Conservation (phyloP, 2,329 filamentous ascomycete genomes). For the Xylaria arbuscula region DNA sequence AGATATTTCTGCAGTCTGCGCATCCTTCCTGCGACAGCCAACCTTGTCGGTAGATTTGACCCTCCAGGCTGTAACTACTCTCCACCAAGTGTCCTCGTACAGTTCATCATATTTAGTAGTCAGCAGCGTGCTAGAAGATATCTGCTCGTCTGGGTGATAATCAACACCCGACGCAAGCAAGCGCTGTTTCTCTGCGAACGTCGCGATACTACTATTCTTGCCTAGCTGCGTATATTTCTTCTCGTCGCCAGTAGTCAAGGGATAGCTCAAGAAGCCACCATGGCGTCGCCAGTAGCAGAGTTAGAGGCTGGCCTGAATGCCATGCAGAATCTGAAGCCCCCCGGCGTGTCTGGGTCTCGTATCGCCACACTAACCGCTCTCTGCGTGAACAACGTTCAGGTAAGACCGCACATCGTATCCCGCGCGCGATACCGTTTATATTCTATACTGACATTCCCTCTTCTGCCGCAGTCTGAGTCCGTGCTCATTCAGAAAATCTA, state of each 20-base stretch:
- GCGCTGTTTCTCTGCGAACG: conserved; percentile 38
- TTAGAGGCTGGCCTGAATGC: conserved; percentile 90
- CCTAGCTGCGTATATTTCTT: conserved; percentile 43
- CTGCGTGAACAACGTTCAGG: conserved; percentile 90
- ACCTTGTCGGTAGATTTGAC: conserved; percentile 44
- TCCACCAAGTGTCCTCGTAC: conserved; percentile 43
- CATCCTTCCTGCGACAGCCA: conserved; percentile 31
- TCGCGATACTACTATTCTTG: conserved; percentile 43
- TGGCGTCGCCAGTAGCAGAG: conserved; percentile 89
- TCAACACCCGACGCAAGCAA: conserved; percentile 40
- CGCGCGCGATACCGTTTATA: conserved; percentile 34
- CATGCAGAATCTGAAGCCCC: conserved; percentile 90
- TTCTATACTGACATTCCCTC: conserved; percentile 42
- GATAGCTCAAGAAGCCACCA: conserved; percentile 54
- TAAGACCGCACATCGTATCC: conserved; percentile 60
- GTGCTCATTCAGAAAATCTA: conserved; percentile 95
- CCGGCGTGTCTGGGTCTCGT: conserved; percentile 92
- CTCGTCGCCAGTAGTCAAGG: conserved; percentile 45
- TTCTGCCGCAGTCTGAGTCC: conserved; percentile 80
- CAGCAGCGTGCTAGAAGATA: conserved; percentile 44
- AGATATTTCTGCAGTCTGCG: conserved; percentile 27
- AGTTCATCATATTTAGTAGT: conserved; percentile 45
- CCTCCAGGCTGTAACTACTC: conserved; percentile 46
- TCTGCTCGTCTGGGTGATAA: conserved; percentile 47
- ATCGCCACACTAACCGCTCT: conserved; percentile 88